Percentiles rank a stretch among this genome's conserved stretches.
Evolutionary conservation across 2,329 filamentous ascomycete genomes (phyloP).

Genomic region (Fusarium tjaetaba): DNA sequence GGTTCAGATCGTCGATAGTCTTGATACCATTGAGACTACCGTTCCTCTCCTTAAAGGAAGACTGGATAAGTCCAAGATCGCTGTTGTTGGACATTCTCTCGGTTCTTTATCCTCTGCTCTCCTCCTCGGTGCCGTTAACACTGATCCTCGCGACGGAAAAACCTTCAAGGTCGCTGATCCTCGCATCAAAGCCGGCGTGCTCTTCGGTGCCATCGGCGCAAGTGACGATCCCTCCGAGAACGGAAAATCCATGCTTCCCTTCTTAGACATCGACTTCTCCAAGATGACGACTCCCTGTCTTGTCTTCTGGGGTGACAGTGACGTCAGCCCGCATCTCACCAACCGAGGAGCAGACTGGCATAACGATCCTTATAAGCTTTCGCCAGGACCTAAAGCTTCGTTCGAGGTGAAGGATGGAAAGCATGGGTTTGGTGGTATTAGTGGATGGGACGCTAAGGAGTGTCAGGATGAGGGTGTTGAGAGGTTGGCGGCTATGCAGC

Average conservation of each 20-base stretch:
- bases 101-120: slow-evolving; percentile 32
- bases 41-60: slow-evolving; percentile 38
- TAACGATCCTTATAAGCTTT: slow-evolving; percentile 32
- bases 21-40: slow-evolving; percentile 35
- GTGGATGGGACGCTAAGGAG: slow-evolving; percentile 42
- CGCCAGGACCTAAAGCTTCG: slow-evolving; percentile 32
- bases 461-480: slow-evolving; percentile 39
- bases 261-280: slow-evolving; percentile 32
- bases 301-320: slow-evolving; percentile 40
- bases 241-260: slow-evolving; percentile 31
- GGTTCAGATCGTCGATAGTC: slow-evolving; percentile 35
- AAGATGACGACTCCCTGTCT: slow-evolving; percentile 34
- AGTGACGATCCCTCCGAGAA: slow-evolving; percentile 29
- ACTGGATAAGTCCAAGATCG: slow-evolving; percentile 37
- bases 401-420: slow-evolving; percentile 35
- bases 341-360: slow-evolving; percentile 41
- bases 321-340: slow-evolving; percentile 35
- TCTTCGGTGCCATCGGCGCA: slow-evolving; percentile 36
- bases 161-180: slow-evolving; percentile 19
- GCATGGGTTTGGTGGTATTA: slow-evolving; percentile 42
- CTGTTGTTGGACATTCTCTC: slow-evolving; percentile 41
- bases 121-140: slow-evolving; percentile 38
- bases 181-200: slow-evolving; percentile 42
- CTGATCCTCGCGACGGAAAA: slow-evolving; percentile 30
- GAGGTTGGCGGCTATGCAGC: slow-evolving; percentile 36